Evolutionary conservation across 768 basidiomycete species (phyloP), one percentile per base, ranked within the genome.

Genomic region (Hirschioporus abietinus): DNA sequence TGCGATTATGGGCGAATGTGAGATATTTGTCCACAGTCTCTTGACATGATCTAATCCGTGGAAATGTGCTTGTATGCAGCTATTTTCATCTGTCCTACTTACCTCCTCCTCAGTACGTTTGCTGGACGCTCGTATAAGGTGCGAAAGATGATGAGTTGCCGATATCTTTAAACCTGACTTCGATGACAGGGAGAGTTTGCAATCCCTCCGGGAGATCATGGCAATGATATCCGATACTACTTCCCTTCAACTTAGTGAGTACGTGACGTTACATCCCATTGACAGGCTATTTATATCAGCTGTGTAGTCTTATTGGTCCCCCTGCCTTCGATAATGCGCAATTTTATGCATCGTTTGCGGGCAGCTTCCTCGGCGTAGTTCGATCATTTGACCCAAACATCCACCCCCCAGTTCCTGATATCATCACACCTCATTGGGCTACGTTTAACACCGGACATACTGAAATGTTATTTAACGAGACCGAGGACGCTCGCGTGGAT

Each of bases 281-380:
- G 42, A 52, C 12, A 52, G 42, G 20, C 12, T 10, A 12, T 20
- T 12, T 15, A 5, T 5, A 12, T 60, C 20, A 42, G 18, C 6
- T 10, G 3, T 25, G 3, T 6, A 12, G 23, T 61, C 23, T 17
- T 25, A 34, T 24, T 36, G 17, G 57, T 1, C 36, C 27, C n/a
- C 23, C 57, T 26, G 23, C n/a, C 7, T 80, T 77, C 68, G 71
- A 76, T 52, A 79, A 81, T 66, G 70, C 76, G 0, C 71, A 72
- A 7, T 82, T 82, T 61, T 67, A 71, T 63, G 75, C 72, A 15
- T 75, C 80, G 0, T 82, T 83, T 67, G 68, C 77, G 0, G 72
- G 78, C 61, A 70, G 78, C 0, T 82, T 82, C 73, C 63, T 79
- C 15, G 74, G 77, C 67, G 80, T 82, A 64, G 80, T 68, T 7